Conservation (phyloP, 306 rosid genomes). For the Medicago arabica region DNA sequence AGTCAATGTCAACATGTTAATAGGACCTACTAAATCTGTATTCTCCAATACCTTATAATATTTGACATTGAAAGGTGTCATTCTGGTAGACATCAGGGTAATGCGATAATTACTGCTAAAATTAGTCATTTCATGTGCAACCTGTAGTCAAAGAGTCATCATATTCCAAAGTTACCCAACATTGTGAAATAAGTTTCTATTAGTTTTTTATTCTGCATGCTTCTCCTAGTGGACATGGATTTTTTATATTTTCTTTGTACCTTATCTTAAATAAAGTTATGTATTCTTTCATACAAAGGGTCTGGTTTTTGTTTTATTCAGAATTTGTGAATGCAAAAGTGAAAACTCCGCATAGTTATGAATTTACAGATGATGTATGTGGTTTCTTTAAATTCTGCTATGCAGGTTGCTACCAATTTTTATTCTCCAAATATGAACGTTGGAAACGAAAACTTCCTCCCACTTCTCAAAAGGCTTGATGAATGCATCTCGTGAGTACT, state of each 20-base stretch:
- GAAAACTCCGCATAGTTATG: constrained; percentile 27
- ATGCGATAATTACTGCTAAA: constrained; percentile 18
- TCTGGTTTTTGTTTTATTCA: constrained; percentile 32
- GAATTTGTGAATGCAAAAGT: constrained; percentile 19
- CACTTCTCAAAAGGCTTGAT: constrained; percentile 92
- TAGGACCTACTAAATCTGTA: constrained; percentile 28
- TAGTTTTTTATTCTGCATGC: constrained; percentile 27
- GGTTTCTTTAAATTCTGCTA: constrained; percentile 39
- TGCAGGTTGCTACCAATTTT: constrained; percentile 89
- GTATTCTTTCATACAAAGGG: constrained; percentile 13
- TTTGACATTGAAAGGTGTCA: constrained; percentile 1
- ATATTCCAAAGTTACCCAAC: constrained; percentile 29
- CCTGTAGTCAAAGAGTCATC: constrained; percentile 30
- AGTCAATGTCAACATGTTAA: constrained; percentile 1
- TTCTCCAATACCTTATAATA: constrained; percentile 24
- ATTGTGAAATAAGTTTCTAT: background rate
- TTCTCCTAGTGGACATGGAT: constrained; percentile 25
- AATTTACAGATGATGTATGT: constrained; percentile 31
- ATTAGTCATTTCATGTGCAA: constrained; percentile 31
- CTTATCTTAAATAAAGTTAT: constrained; percentile 20
- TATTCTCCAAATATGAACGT: constrained; percentile 93
- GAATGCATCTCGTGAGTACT: constrained; percentile 95
- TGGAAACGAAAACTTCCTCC: constrained; percentile 85
- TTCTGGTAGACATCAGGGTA: constrained; percentile 35
- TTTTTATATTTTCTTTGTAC: background rate